Base-by-base conservation (phyloP, 2,329 filamentous ascomycete species). In the Macrophomina phaseolina region DNA sequence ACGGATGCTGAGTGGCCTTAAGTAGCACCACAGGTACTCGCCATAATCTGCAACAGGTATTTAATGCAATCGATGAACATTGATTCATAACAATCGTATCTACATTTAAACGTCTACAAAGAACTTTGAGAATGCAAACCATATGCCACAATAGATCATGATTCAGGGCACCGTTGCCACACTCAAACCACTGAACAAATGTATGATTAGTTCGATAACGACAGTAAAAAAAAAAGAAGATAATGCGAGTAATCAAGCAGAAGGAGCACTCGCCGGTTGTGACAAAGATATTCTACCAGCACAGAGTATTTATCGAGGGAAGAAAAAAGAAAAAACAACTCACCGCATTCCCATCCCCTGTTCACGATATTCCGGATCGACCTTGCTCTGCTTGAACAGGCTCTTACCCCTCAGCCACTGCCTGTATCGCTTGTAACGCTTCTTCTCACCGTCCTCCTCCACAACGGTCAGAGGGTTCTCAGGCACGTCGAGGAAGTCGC, bases 341-440 rank as follows among this genome's bases (percentile, higher is more conserved):
- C 45, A 62, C 46, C 58, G 51, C 28, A 30, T 49, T 6, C 36
- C 18, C 51, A 58, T 30, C 4, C 61, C 18, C 11, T 60, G 36
- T n/a, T 58, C 52, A 8, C 51, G 53, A 67, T 75, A 84, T 75
- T 84, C 82, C 1, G 82, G 82, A 79, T 84, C 82, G 46, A 84
- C 81, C 71, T 84, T 84, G 68, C 82, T 84, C 83, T 97, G 94
- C 80, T 98, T 98, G 78, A 98, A 98, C 73, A 98, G 86, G 73
- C 93, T 97, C 82, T 97, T 98, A 18, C 94, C 94, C 69, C 89
- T 87, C 75, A 99, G 83, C 94, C 95, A 99, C 80, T 97, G 96
- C 73, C 90, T 84, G 80, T 99, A 99, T 9, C 94, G 92, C 81
- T 97, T 98, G 79, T 99, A 99, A 72, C 95, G 85, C 85, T 98